phyloP scores from a whole-genome alignment of 139 green algal species.

The Astrephomene gubernaculifera region DNA sequence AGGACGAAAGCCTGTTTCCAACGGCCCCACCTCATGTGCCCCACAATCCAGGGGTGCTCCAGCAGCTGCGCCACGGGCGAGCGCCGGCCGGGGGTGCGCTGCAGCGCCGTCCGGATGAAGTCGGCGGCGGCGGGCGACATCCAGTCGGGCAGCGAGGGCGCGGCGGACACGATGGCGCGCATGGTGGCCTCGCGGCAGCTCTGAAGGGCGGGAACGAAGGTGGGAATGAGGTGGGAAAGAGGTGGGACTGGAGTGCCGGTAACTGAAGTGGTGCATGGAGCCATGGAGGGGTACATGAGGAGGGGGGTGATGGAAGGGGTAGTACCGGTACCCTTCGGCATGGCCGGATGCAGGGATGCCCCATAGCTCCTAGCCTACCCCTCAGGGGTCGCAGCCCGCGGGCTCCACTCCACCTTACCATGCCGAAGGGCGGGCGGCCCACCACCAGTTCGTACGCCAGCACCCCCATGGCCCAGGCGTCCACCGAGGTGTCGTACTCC shows the following conservation, averaged over 20 bases:
- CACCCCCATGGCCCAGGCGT: slow-evolving; percentile 86
- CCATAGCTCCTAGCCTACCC: no score
- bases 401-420: slow-evolving; percentile 25
- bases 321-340: no score
- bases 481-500: slow-evolving; percentile 74
- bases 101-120: slow-evolving; percentile 73
- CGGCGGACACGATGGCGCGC: slow-evolving; percentile 62
- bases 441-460: slow-evolving; percentile 87
- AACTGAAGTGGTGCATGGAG: no score
- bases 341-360: no score
- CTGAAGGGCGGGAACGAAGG: not conserved
- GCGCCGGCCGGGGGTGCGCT: slow-evolving; percentile 60
- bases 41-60: slow-evolving; percentile 64
- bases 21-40: no score
- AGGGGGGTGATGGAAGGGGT: no score
- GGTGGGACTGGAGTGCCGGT: not conserved
- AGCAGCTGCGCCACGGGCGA: slow-evolving; percentile 53
- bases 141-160: slow-evolving; percentile 63
- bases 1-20: no score
- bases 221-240: not conserved
- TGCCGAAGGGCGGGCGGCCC: slow-evolving; percentile 82
- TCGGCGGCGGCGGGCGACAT: slow-evolving; percentile 58
- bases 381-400: no score
- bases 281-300: no score
- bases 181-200: slow-evolving; percentile 65